Evolutionary conservation across 768 basidiomycete species (phyloP).

Genomic region (Gyrodon lividus): DNA sequence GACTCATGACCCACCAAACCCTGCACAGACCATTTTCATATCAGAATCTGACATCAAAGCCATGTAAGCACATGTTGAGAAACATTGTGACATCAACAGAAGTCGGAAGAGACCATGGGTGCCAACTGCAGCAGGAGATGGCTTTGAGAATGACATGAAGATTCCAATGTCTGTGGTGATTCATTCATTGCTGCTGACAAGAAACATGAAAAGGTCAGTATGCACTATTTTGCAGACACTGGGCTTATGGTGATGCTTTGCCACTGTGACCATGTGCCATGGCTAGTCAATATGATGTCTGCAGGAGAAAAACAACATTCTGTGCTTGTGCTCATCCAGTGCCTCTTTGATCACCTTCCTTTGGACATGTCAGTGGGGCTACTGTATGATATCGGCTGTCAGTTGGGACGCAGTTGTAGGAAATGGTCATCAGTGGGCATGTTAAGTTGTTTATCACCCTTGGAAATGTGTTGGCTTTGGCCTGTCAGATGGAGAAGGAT

Average conservation of each 20-base stretch:
- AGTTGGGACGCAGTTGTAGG: constrained; percentile 21
- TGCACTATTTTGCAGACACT: constrained; percentile 18
- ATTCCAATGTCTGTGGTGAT: constrained; percentile 28
- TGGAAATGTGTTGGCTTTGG: constrained; percentile 30
- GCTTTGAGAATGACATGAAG: constrained; percentile 15
- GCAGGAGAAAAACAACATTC: constrained; percentile 16
- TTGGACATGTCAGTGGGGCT: constrained; percentile 33
- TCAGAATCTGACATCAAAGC: not conserved
- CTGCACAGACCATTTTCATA: not conserved
- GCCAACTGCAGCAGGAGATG: not conserved
- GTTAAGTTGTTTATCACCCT: constrained; percentile 36
- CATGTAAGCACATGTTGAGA: constrained; percentile 1
- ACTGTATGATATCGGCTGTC: constrained; percentile 37
- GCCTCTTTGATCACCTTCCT: constrained; percentile 30
- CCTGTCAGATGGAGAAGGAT: constrained; percentile 10
- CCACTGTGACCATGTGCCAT: constrained; percentile 23
- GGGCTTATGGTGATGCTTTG: constrained; percentile 39
- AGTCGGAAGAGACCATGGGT: not conserved
- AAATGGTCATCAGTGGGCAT: constrained; percentile 34
- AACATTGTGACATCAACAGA: not conserved
- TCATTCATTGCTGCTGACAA: constrained; percentile 27
- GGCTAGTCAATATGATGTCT: constrained; percentile 27
- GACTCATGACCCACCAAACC: not conserved
- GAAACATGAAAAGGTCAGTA: constrained; percentile 18
- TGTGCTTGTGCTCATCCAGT: constrained; percentile 3